phyloP scores from a whole-genome alignment of 805 yeast species.

The Hagleromyces aurorensis region DNA sequence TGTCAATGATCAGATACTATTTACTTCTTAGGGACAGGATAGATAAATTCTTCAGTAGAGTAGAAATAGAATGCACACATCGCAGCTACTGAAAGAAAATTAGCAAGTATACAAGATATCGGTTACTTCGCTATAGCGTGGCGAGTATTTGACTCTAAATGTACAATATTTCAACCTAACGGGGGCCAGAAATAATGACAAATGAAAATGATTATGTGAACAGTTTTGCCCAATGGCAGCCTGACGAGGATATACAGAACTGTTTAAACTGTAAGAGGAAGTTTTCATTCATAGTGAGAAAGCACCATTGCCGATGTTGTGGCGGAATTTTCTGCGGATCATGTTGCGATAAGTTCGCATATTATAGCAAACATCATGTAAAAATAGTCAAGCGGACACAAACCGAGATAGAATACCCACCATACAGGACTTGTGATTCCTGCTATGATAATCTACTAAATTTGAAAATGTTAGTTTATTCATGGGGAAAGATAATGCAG shows the following conservation, averaged over 20 bases:
- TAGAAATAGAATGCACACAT: too few relatives aligned
- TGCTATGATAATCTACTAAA: slow-evolving; percentile 44
- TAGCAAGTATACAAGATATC: too few relatives aligned
- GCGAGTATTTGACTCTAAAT: too few relatives aligned
- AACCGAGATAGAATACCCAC: slow-evolving; percentile 35
- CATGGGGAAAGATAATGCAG: slow-evolving; percentile 17
- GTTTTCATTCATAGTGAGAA: slow-evolving; percentile 46
- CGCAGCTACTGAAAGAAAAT: too few relatives aligned
- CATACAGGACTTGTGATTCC: slow-evolving; percentile 49
- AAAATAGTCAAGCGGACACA: slow-evolving; percentile 19
- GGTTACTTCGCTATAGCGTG: too few relatives aligned
- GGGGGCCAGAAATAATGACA: too few relatives aligned
- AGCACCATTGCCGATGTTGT: slow-evolving; percentile 65
- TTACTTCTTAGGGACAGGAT: too few relatives aligned
- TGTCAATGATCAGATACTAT: too few relatives aligned
- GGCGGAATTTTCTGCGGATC: slow-evolving; percentile 53
- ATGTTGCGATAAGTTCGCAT: slow-evolving; percentile 24
- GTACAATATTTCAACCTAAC: too few relatives aligned
- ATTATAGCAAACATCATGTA: slow-evolving; percentile 23
- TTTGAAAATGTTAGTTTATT: slow-evolving; percentile 12
- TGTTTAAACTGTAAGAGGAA: slow-evolving; percentile 42
- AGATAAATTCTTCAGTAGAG: too few relatives aligned
- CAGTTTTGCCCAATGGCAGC: slow-evolving; percentile 27
- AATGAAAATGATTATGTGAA: slow-evolving; percentile 12
- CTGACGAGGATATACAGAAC: slow-evolving; percentile 19